phyloP scores from a whole-genome alignment of 352 stramenopile genomes.

The Pythium aphanidermatum region DNA sequence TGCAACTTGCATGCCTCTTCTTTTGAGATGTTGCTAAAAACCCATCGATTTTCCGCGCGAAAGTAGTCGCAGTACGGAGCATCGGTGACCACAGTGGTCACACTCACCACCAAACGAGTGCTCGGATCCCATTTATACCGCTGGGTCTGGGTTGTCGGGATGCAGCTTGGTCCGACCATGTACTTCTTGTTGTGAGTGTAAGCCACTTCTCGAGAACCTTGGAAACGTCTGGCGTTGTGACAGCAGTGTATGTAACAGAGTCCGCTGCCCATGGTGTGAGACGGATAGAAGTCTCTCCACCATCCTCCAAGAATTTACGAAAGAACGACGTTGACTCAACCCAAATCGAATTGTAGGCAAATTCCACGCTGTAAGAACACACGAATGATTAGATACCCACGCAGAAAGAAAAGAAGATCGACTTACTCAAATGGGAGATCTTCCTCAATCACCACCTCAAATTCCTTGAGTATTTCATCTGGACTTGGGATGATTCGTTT shows the following conservation, averaged over 20 bases:
- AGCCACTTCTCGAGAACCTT: slow-evolving; percentile 42
- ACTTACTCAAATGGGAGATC: slow-evolving; percentile 60
- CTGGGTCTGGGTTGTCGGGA: slow-evolving; percentile 69
- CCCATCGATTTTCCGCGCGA: slow-evolving; percentile 78
- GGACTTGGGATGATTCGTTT: slow-evolving; percentile 27
- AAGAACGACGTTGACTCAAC: slow-evolving; percentile 51
- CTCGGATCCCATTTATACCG: slow-evolving; percentile 44
- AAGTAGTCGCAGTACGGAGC: slow-evolving; percentile 87
- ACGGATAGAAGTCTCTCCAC: slow-evolving; percentile 52
- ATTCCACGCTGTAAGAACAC: slow-evolving; percentile 38
- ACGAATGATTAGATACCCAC: not conserved
- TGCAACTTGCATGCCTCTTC: slow-evolving; percentile 35
- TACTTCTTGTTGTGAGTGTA: slow-evolving; percentile 88
- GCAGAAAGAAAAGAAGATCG: not conserved
- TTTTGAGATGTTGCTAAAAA: slow-evolving; percentile 57
- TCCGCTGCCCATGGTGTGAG: slow-evolving; percentile 46
- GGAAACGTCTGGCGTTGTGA: slow-evolving; percentile 55
- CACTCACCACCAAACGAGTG: slow-evolving; percentile 57
- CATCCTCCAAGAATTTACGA: slow-evolving; percentile 31
- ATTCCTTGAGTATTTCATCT: slow-evolving; percentile 58
- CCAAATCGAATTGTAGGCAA: slow-evolving; percentile 56
- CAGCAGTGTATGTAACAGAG: slow-evolving; percentile 40
- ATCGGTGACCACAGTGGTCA: slow-evolving; percentile 66
- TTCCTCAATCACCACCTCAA: slow-evolving; percentile 68
- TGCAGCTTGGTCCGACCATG: slow-evolving; percentile 73